These are phyloP conservation scores for Verruconis gallopava DNA, from an alignment of 2,329 filamentous ascomycete genomes.

Conservation along the genomic window DNA sequence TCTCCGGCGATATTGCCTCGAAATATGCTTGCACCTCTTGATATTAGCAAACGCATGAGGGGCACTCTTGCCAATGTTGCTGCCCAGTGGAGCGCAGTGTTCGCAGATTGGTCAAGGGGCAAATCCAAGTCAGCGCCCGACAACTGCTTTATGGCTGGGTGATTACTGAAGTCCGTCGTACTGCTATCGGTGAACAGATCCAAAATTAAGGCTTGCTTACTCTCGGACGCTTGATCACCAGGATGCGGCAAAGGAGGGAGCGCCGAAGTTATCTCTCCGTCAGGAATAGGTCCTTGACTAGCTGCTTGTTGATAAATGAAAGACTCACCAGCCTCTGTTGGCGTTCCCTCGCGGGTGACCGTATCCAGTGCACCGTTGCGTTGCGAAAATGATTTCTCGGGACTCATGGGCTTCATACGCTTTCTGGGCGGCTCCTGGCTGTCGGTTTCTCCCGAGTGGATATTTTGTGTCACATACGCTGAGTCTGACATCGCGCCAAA, in stretches of 20 bases:
- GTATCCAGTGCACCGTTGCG: slow-evolving; percentile 41
- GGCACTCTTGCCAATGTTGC: slow-evolving; percentile 80
- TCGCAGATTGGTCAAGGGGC: slow-evolving; percentile 76
- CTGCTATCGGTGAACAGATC: slow-evolving; percentile 65
- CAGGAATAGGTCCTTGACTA: slow-evolving; percentile 28
- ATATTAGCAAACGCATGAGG: slow-evolving; percentile 67
- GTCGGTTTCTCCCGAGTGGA: slow-evolving; percentile 26
- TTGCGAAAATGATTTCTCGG: slow-evolving; percentile 26
- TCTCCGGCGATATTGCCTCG: slow-evolving; percentile 82
- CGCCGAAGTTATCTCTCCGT: slow-evolving; percentile 44
- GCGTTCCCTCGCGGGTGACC: slow-evolving; percentile 51
- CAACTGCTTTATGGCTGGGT: slow-evolving; percentile 64
- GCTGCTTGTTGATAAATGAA: slow-evolving; percentile 49
- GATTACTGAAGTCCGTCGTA: slow-evolving; percentile 56
- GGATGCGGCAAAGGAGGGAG: slow-evolving; percentile 51
- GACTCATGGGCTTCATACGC: slow-evolving; percentile 41
- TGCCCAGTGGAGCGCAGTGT: slow-evolving; percentile 93
- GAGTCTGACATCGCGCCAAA: slow-evolving; percentile 53
- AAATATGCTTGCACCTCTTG: slow-evolving; percentile 74
- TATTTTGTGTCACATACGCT: slow-evolving; percentile 49
- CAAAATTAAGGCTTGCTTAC: slow-evolving; percentile 71
- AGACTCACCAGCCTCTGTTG: slow-evolving; percentile 69
- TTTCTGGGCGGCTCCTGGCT: slow-evolving; percentile 69
- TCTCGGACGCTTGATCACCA: slow-evolving; percentile 51
- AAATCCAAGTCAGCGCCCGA: slow-evolving; percentile 75